Evolutionary conservation across 495 filamentous ascomycete genomes (phyloP), one percentile per base, ranked within the genome.

Genomic region (Aspergillus campestris): DNA sequence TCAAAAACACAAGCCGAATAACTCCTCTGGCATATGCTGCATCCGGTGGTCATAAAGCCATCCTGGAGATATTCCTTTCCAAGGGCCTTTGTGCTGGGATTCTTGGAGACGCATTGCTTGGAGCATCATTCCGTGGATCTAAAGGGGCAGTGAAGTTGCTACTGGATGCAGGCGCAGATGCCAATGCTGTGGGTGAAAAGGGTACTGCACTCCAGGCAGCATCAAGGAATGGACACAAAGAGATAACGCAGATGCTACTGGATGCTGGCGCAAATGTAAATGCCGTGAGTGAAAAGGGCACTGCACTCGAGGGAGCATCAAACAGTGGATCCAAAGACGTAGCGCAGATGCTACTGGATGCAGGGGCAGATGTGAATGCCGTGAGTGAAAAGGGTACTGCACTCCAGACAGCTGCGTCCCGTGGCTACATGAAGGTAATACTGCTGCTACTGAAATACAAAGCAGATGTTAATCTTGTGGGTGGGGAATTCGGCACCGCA

Each of bases 401-500:
- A 10, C 42, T 44, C 6, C 42, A 44, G 3, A 14, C 42, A 2
- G 42, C 42, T 6, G n/a, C 42, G 3, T 10, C 6, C n/a, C 6
- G 28, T 2, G 42, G 42, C 5, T 36, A 5, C 8, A 1, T 3
- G 1, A 27, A 10, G 14, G 10, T 36, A 13, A 7, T 34, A 8
- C 31, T 3, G 14, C 14, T 35, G 7, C 38, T 48, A 7, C 38
- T 48, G 3, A 4, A 34, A 1, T 31, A 15, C 0, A 37, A 37
- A 8, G 45, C 38, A 6, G 38, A 48, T 42, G 42, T 36, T 1
- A 48, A 48, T 29, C 12, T 11, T 11, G 2, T 18, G 13, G 29
- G 38, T n/a, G 45, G 38, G 7, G 18, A 48, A 29, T 44, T 36
- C 46, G 53, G 45, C 15, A 61, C 43, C 8, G 48, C 56, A 15